Evolutionary conservation across 495 filamentous ascomycete species (phyloP).

Genomic region (Aspergillus sclerotioniger): DNA sequence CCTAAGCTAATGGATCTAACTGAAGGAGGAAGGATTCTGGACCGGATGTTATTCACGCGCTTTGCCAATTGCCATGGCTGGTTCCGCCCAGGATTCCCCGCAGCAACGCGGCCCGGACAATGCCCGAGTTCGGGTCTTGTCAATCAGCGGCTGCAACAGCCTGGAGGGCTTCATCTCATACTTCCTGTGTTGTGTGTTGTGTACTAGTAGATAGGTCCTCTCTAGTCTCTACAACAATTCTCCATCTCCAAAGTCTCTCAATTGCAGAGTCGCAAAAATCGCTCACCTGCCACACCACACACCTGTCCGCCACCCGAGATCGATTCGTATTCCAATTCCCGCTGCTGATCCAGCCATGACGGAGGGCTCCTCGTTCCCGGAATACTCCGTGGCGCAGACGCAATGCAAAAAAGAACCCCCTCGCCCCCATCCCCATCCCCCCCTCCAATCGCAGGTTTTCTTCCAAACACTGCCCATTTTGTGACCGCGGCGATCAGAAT

Average conservation of each 20-base stretch:
- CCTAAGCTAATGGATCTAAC: constrained; percentile 16
- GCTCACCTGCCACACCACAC: too few relatives aligned
- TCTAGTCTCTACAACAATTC: too few relatives aligned
- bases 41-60: constrained; percentile 13
- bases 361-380: background rate
- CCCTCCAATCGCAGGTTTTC: background rate
- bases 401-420: background rate
- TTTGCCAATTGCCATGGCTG: background rate
- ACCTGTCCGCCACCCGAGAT: too few relatives aligned
- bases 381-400: background rate
- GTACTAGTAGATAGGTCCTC: too few relatives aligned
- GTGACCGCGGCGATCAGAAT: background rate
- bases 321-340: too few relatives aligned
- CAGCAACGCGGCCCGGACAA: constrained; percentile 16
- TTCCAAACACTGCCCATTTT: background rate
- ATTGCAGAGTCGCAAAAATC: too few relatives aligned
- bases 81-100: constrained; percentile 12
- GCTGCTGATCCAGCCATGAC: too few relatives aligned
- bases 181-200: too few relatives aligned
- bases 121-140: constrained; percentile 18
- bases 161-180: too few relatives aligned
- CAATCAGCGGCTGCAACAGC: background rate
- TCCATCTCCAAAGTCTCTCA: too few relatives aligned
- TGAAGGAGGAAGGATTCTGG: constrained; percentile 27
- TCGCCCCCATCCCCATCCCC: background rate